These are phyloP conservation scores for Fusarium haematococcum DNA, from an alignment of 2,329 filamentous ascomycete genomes.

Conservation along the genomic window DNA sequence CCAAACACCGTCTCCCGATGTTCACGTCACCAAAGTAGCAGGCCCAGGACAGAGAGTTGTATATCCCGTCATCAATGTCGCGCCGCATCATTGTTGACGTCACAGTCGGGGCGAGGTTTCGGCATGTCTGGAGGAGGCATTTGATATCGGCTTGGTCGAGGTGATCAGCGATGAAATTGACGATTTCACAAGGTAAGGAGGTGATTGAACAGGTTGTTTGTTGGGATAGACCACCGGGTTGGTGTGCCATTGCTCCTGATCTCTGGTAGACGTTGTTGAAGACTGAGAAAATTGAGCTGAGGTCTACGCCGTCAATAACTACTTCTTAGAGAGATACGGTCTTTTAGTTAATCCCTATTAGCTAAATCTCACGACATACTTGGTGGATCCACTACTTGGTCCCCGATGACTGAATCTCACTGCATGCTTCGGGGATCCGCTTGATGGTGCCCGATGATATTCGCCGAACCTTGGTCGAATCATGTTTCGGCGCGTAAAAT, in stretches of 20 bases:
- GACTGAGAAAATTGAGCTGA: neutral
- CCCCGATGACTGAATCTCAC: neutral
- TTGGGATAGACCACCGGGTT: neutral
- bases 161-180: neutral
- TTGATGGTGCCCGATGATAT: neutral
- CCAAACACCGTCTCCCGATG: neutral
- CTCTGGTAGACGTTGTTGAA: neutral
- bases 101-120: neutral
- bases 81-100: neutral
- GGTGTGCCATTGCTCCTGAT: neutral
- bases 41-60: neutral
- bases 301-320: neutral
- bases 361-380: neutral
- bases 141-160: neutral
- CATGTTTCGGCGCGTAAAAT: neutral
- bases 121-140: neutral
- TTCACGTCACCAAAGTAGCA: neutral
- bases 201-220: neutral
- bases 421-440: neutral
- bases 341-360: neutral
- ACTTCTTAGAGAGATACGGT: neutral
- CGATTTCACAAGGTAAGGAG: neutral
- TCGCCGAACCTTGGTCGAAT: neutral
- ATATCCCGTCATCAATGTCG: neutral
- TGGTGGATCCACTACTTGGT: neutral